A percentile compares a stretch with the other conserved stretches of the same genome.
These are phyloP conservation scores for Halophytophthora polymorphica DNA, from an alignment of 352 stramenopile genomes.

Conservation along the genomic window DNA sequence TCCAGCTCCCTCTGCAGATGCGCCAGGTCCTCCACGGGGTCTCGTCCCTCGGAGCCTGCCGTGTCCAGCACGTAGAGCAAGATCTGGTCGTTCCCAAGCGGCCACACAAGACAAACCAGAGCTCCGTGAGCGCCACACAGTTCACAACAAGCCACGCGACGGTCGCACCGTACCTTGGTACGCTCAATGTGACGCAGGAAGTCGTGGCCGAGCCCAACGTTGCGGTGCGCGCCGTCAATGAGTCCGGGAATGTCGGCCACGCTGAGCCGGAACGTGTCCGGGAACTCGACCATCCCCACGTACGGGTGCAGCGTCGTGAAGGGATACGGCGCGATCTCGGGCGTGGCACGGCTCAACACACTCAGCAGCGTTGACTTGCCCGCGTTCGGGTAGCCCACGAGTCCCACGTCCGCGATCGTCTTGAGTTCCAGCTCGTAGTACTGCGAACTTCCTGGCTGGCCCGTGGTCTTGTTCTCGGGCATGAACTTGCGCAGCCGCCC, in stretches of 20 bases:
- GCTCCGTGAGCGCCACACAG: not conserved
- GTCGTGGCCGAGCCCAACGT: slow-evolving; percentile 97
- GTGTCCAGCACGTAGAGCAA: slow-evolving; percentile 87
- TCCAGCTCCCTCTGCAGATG: slow-evolving; percentile 85
- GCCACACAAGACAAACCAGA: not conserved
- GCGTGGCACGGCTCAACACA: slow-evolving; percentile 89
- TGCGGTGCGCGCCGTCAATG: slow-evolving; percentile 91
- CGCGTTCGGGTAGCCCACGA: slow-evolving; percentile 99
- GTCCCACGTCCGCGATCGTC: slow-evolving; percentile 96
- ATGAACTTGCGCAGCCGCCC: slow-evolving; percentile 83
- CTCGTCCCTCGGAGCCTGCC: slow-evolving; percentile 68
- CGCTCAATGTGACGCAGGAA: slow-evolving; percentile 99
- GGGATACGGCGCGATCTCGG: slow-evolving; percentile 95
- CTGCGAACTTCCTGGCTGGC: slow-evolving; percentile 90
- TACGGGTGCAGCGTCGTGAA: slow-evolving; percentile 98
- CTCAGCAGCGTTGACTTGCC: slow-evolving; percentile 96
- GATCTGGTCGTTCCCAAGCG: slow-evolving; percentile 36
- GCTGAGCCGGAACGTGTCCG: slow-evolving; percentile 91
- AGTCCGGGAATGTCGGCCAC: slow-evolving; percentile 88
- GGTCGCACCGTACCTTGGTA: slow-evolving; percentile 81
- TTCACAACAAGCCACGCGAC: not conserved
- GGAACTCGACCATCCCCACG: slow-evolving; percentile 94
- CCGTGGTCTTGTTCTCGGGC: slow-evolving; percentile 73
- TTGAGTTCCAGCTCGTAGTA: slow-evolving; percentile 98
- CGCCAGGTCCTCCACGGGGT: slow-evolving; percentile 70